Evolutionary conservation across 495 filamentous ascomycete species (phyloP), one percentile per base, ranked within the genome.

Genomic region (Talaromyces wortmannii): DNA sequence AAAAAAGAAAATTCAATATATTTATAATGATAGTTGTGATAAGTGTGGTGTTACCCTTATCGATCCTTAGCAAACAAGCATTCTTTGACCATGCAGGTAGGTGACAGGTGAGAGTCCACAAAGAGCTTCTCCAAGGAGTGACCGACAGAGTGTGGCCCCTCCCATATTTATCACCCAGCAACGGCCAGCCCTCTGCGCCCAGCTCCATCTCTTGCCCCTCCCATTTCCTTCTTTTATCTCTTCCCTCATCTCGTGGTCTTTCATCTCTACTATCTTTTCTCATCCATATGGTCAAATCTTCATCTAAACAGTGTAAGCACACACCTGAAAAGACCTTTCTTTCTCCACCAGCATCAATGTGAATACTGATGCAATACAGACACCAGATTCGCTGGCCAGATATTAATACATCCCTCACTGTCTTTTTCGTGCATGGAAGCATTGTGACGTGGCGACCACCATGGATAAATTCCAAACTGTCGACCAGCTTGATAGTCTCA

Each of bases 211-310:
- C 36, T 40, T 13, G 8, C 36, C 36, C 13, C 36, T 40, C 36
- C 2, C 36, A 40, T 40, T 16, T 46, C 15, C 7, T 7, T 46
- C n/a, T 23, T 46, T 36, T 44, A 17, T 7, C 52, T 32, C 52
- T 50, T 59, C 53, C 52, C 36, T 57, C 53, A 52, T 61, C 53
- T 46, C 47, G 57, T 42, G 45, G 50, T 55, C 56, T 55, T 29
- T 50, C 51, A 53, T 48, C 47, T 60, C 36, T 55, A 17, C 61
- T 23, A 36, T 51, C 42, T 18, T 53, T 45, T 57, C 42, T 48
- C 33, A 11, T 47, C 53, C 33, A 40, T 50, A 11, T 52, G 16
- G 44, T 48, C 23, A 23, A 23, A 23, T 23, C 23, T 52, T 36
- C 29, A 29, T 36, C 50, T 31, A 36, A 43, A 52, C n/a, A 50